Base-by-base conservation (phyloP, 306 rosid genomes). In the Rosa rugosa region DNA sequence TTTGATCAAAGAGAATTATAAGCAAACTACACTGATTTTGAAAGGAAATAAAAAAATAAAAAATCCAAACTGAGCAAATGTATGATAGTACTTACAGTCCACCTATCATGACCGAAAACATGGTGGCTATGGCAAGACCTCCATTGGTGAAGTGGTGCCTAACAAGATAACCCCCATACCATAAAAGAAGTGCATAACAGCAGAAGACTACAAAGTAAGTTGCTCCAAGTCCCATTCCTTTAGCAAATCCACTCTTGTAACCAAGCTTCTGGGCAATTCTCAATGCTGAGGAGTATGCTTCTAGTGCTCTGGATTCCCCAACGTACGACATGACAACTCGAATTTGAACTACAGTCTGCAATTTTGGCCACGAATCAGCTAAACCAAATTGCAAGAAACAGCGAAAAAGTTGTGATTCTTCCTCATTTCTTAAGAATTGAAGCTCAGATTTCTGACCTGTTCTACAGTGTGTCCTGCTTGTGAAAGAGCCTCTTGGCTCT, bases 131-230 rank as follows among this genome's bases (percentile, higher is more conserved):
- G 85, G 98, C 99, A 71, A 95, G 98, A 71, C 99, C 99, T 75
- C 99, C 99, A 76, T 95, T 95, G 82, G 99, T 95, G 75, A 83
- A 81, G 73, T 90, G 92, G 79, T 95, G 99, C 81, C 99, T 81
- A 50, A 95, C 98, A 7, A 95, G 90, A 85, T 90, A 95, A 68
- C 99, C 99, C 38, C 99, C 99, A 63, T 92, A 95, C 99, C 99
- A 95, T 1, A 95, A 91, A 64, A 95, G 88, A 88, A 95, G 99
- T 1, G 99, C 99, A 75, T 95, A 95, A 54, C 98, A 91, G 77
- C 99, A 95, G 85, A 95, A 95, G 44, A 95, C 99, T 50, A 95
- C 99, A 82, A 95, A 95, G 83, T 95, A 95, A 49, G 99, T 95
- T 2, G 99, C 98, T 6, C 99, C 99, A 62, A 95, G 85, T 82